Evolutionary conservation across 805 yeast species (phyloP), one percentile per base, ranked within the genome.

Genomic region (Candida argentea): DNA sequence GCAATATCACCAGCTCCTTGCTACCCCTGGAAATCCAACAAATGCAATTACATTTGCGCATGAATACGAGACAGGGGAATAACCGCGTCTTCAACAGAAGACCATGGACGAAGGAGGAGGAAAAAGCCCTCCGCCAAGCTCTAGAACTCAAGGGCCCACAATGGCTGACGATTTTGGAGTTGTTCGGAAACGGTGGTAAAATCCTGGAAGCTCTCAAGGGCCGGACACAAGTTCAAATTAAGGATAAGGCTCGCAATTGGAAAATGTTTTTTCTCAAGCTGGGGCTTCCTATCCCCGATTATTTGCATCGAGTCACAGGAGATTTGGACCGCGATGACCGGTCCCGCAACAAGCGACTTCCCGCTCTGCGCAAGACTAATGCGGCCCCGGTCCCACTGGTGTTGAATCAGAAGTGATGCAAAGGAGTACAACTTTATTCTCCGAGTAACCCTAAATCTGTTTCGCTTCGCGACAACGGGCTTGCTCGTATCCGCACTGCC

Each of bases 161-260:
- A 39, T 91, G 98, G 98, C 67, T 94, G 2, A 81, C 81, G 31
- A 91, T 91, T 29, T 55, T 89, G 26, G 95, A 83, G 43, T 56
- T 81, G n/a, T 82, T 80, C 49, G 98, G 98, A 2, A 82, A 94
- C 4, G 97, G 97, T 6, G 98, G 98, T 4, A 68, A 77, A 25
- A 66, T 80, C 15, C 74, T 77, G 22, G 97, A 91, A 49, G 72
- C 76, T 1, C 64, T 91, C 40, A 89, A 85, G 52, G 82, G 85
- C 48, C 65, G 98, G 48, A 78, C 81, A 4, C 94, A 86, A 44
- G 84, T 89, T 11, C 98, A 91, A 49, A 65, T 91, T 33, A 91
- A 91, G 52, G 98, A 91, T 50, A 91, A 91, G 50, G 97, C 97
- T 0, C 69, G 98, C 39, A 91, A 91, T 48, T 81, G 95, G 85